phyloP scores from a whole-genome alignment of 768 basidiomycete species.

The Agaricus blazei region DNA sequence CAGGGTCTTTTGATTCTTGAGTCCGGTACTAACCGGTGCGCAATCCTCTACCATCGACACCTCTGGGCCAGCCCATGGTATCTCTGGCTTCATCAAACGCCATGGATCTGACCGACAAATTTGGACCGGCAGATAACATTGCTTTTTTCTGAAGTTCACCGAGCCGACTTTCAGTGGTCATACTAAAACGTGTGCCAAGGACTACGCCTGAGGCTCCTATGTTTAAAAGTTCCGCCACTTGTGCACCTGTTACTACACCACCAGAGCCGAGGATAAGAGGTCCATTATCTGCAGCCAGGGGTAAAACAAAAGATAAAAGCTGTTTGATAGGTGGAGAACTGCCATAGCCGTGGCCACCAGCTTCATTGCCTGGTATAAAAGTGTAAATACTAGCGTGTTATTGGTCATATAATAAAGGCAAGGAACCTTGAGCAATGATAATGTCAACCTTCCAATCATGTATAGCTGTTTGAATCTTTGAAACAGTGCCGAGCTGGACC shows the following conservation, averaged over 20 bases:
- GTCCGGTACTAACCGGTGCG: slow-evolving; percentile 35
- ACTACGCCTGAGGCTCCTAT: slow-evolving; percentile 67
- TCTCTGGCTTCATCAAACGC: slow-evolving; percentile 58
- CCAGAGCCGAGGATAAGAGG: slow-evolving; percentile 71
- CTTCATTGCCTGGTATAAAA: slow-evolving; percentile 56
- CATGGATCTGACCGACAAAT: slow-evolving; percentile 49
- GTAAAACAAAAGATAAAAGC: slow-evolving; percentile 51
- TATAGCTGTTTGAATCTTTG: slow-evolving; percentile 55
- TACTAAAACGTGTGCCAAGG: slow-evolving; percentile 71
- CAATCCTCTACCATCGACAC: slow-evolving; percentile 59
- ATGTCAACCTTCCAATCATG: slow-evolving; percentile 69
- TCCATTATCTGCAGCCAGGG: slow-evolving; percentile 31
- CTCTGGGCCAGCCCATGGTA: slow-evolving; percentile 54
- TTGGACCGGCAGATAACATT: slow-evolving; percentile 41
- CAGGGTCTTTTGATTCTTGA: background rate
- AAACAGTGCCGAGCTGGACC: slow-evolving; percentile 56
- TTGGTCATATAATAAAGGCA: background rate
- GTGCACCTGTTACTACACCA: slow-evolving; percentile 59
- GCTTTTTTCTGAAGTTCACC: slow-evolving; percentile 47
- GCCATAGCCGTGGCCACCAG: slow-evolving; percentile 70
- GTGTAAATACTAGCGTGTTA: slow-evolving; percentile 3
- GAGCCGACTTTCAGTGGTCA: slow-evolving; percentile 63
- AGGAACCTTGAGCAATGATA: slow-evolving; percentile 71
- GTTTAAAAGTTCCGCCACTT: slow-evolving; percentile 59
- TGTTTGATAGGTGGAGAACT: slow-evolving; percentile 55